phyloP scores from a whole-genome alignment of 2,329 filamentous ascomycete genomes.

The Exserohilum rostratum region DNA sequence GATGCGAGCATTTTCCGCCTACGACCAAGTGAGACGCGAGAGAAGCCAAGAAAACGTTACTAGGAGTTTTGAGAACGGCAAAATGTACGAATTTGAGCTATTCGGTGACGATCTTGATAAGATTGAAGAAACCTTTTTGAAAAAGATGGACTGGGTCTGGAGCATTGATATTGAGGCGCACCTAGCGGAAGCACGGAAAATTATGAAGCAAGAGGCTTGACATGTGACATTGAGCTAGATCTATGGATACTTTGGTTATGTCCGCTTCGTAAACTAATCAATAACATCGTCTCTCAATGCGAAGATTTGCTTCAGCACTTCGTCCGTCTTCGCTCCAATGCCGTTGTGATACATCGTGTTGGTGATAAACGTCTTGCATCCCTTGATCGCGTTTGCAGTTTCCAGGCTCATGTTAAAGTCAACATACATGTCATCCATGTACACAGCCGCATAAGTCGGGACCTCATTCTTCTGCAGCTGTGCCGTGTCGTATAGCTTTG shows the following conservation, averaged over 20 bases:
- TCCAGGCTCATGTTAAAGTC: constrained; percentile 75
- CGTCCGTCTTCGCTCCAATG: constrained; percentile 72
- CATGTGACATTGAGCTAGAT: neutral
- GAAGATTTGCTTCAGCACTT: constrained; percentile 79
- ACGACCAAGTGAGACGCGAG: constrained; percentile 36
- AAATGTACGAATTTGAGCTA: constrained; percentile 51
- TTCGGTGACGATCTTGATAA: constrained; percentile 48
- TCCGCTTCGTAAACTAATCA: constrained; percentile 52
- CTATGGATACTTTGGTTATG: neutral
- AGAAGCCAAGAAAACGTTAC: constrained; percentile 38
- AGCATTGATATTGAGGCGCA: constrained; percentile 47
- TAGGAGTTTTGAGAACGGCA: constrained; percentile 39
- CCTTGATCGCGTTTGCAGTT: constrained; percentile 76
- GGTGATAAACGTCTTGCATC: constrained; percentile 80
- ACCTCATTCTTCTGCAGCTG: constrained; percentile 78
- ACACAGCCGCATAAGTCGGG: constrained; percentile 84
- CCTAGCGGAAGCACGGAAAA: constrained; percentile 38
- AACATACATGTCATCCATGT: constrained; percentile 91
- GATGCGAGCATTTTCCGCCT: constrained; percentile 42
- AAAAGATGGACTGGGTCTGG: constrained; percentile 51
- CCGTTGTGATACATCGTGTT: constrained; percentile 90
- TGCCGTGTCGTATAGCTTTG: constrained; percentile 74
- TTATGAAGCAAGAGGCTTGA: constrained; percentile 21
- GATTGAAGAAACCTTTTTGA: constrained; percentile 40
- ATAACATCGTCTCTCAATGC: constrained; percentile 73